These are phyloP conservation scores for Rhexocercosporidium sp. DNA, from an alignment of 2,329 filamentous ascomycete species.

Conservation along the genomic window DNA sequence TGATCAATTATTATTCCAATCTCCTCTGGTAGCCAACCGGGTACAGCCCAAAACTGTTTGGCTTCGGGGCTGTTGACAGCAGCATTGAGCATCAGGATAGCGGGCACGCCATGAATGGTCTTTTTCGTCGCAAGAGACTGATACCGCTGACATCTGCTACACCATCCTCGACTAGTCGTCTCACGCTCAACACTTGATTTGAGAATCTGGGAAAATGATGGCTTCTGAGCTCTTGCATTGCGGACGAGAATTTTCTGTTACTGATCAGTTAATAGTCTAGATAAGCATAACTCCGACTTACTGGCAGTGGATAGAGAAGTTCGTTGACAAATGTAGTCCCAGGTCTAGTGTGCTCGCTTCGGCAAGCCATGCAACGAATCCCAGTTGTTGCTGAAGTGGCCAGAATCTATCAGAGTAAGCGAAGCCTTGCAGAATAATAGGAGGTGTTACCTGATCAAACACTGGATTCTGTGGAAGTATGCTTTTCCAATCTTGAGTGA, in stretches of 20 bases:
- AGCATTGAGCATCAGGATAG: slow-evolving; percentile 88
- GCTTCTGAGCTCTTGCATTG: slow-evolving; percentile 57
- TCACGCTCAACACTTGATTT: slow-evolving; percentile 92
- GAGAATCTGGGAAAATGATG: slow-evolving; percentile 87
- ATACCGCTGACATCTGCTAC: slow-evolving; percentile 87
- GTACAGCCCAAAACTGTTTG: slow-evolving; percentile 83
- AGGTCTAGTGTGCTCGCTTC: slow-evolving; percentile 81
- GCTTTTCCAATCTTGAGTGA: slow-evolving; percentile 76
- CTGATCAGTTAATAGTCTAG: slow-evolving; percentile 23
- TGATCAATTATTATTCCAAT: slow-evolving; percentile 90
- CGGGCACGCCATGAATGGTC: slow-evolving; percentile 79
- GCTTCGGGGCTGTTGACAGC: slow-evolving; percentile 74
- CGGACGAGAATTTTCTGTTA: slow-evolving; percentile 53
- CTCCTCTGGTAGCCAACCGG: slow-evolving; percentile 90
- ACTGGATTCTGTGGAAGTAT: slow-evolving; percentile 65
- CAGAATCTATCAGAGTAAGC: slow-evolving; percentile 53
- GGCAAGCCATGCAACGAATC: slow-evolving; percentile 86
- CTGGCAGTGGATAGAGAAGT: slow-evolving; percentile 72
- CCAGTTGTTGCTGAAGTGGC: slow-evolving; percentile 73
- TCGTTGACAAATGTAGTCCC: slow-evolving; percentile 85
- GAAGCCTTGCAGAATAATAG: background rate
- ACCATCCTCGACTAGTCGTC: slow-evolving; percentile 90
- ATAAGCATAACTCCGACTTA: slow-evolving; percentile 18
- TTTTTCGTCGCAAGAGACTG: slow-evolving; percentile 86
- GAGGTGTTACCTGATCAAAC: slow-evolving; percentile 68